A percentile compares a stretch with the other conserved stretches of the same genome.
Evolutionary conservation across 1,139 yeast genomes (phyloP).

Genomic region (Blastobotrys serpentis): DNA sequence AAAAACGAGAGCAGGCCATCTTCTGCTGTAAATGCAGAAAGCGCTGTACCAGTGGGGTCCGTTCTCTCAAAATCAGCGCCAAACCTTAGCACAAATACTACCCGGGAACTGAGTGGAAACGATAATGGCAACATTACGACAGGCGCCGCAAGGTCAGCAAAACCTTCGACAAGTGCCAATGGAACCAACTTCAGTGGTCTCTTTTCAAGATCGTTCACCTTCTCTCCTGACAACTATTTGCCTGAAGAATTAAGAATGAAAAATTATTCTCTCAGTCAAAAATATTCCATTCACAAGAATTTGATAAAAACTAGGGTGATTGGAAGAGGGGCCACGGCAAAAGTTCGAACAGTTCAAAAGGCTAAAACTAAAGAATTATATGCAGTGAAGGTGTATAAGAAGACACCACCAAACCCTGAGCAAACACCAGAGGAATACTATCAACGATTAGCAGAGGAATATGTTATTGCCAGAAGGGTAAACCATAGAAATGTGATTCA

Average conservation of each 20-base stretch:
- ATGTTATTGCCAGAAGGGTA: slow-evolving; percentile 68
- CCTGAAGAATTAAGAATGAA: slow-evolving; percentile 20
- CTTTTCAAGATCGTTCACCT: neutral
- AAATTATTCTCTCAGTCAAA: slow-evolving; percentile 22
- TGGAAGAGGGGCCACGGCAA: slow-evolving; percentile 35
- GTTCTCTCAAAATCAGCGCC: neutral
- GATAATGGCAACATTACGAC: too few species aligned
- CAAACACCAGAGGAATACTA: slow-evolving; percentile 57
- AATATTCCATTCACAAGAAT: slow-evolving; percentile 22
- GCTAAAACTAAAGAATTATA: slow-evolving; percentile 44
- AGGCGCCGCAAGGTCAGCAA: too few species aligned
- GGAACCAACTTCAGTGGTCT: neutral
- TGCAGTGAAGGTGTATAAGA: slow-evolving; percentile 73
- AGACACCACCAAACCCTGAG: slow-evolving; percentile 34
- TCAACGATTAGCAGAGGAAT: slow-evolving; percentile 72
- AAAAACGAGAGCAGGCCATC: neutral
- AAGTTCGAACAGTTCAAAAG: slow-evolving; percentile 29
- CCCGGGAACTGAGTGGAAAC: too few species aligned
- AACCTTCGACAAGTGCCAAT: neutral
- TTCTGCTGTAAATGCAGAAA: neutral
- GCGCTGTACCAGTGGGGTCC: neutral
- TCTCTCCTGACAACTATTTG: slow-evolving; percentile 22
- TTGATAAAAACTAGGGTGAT: slow-evolving; percentile 34
- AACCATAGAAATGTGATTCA: slow-evolving; percentile 68
- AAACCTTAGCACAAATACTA: too few species aligned